These are phyloP conservation scores for Sordariomycetes sp. DNA, from an alignment of 2,329 filamentous ascomycete species.

Conservation along the genomic window DNA sequence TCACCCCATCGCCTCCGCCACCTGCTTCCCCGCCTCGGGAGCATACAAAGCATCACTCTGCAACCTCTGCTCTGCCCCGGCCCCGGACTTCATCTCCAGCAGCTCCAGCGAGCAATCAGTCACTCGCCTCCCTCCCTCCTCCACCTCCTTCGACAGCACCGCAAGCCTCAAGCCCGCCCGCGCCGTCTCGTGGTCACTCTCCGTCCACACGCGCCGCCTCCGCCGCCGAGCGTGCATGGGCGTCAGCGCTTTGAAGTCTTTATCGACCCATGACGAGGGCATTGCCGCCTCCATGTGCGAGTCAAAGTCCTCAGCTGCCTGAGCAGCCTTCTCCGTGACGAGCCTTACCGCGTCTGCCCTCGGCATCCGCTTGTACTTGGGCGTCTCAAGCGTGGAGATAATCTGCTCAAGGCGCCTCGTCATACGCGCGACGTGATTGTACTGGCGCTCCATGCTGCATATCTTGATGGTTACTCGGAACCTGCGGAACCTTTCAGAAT, in stretches of 20 bases:
- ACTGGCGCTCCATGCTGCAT: conserved; percentile 4
- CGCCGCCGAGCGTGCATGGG: background rate
- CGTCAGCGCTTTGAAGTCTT: background rate
- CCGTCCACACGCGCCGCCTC: background rate
- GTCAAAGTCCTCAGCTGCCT: conserved; percentile 5
- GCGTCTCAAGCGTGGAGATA: background rate
- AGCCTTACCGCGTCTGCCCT: background rate
- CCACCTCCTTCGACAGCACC: background rate
- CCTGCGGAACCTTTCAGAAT: conserved; percentile 1
- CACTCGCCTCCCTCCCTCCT: background rate
- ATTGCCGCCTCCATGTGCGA: conserved; percentile 7
- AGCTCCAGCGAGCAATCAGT: background rate
- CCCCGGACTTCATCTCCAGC: background rate
- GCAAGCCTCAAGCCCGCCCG: background rate
- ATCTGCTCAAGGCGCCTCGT: background rate
- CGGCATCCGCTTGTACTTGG: background rate
- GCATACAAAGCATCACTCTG: background rate
- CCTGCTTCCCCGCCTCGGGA: background rate
- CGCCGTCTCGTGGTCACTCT: background rate
- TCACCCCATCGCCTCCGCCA: background rate
- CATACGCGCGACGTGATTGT: conserved; percentile 1
- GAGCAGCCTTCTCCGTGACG: background rate
- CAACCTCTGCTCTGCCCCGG: background rate
- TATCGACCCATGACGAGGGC: conserved; percentile 5
- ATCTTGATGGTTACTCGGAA: conserved; percentile 1